Conservation (phyloP, 345 rosid genomes). For the Passiflora organensis region DNA sequence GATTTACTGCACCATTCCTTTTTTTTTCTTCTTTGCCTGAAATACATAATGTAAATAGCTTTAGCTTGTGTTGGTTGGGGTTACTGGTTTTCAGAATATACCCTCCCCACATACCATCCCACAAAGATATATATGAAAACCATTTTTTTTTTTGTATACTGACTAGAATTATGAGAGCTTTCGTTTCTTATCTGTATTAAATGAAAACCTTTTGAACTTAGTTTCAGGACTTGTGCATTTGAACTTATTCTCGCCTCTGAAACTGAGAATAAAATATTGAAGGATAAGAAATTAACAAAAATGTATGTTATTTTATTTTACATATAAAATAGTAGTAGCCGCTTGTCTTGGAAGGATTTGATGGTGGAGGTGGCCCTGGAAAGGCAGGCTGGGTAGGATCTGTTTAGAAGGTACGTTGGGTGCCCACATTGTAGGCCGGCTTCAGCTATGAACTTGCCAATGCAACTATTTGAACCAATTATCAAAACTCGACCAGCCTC, state of each 20-base stretch:
- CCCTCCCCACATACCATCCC: not conserved
- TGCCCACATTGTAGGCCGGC: constrained; percentile 30
- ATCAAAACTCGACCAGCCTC: constrained; percentile 11
- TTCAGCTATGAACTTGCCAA: constrained; percentile 28
- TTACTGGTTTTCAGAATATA: constrained; percentile 5
- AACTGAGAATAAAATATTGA: not conserved
- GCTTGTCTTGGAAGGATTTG: constrained; percentile 20
- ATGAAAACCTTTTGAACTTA: too few species aligned
- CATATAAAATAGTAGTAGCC: constrained; percentile 20
- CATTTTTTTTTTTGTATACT: not conserved
- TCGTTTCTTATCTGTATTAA: too few species aligned
- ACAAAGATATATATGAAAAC: constrained; percentile 3
- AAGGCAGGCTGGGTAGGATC: constrained; percentile 2
- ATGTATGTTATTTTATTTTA: not conserved
- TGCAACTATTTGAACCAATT: constrained; percentile 30
- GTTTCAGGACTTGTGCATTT: too few species aligned
- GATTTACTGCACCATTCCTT: not conserved
- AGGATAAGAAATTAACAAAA: not conserved
- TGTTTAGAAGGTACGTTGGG: constrained; percentile 23
- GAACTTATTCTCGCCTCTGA: too few species aligned
- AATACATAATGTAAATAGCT: constrained; percentile 13
- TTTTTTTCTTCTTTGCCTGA: not conserved
- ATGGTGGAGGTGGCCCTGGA: constrained; percentile 12
- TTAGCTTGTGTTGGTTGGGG: not conserved
- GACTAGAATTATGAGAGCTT: too few species aligned